phyloP scores from a whole-genome alignment of 208 protist species.

The Leishmania tropica region DNA sequence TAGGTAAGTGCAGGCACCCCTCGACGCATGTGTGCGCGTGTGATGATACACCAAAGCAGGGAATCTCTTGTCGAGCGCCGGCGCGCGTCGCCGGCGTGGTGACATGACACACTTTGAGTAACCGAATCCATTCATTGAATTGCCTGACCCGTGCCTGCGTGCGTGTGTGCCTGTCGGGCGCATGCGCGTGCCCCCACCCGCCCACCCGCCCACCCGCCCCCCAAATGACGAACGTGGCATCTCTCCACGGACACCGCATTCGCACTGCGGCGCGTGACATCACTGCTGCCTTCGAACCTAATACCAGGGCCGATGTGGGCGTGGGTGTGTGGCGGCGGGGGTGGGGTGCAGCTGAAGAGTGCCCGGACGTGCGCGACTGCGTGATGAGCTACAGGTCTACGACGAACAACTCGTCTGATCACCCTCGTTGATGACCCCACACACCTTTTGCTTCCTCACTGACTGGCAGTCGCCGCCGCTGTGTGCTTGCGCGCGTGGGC shows the following conservation, averaged over 20 bases:
- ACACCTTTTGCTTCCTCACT: no score
- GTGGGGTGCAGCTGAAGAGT: not conserved
- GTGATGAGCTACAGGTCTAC: slow-evolving; percentile 13
- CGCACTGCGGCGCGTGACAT: slow-evolving; percentile 22
- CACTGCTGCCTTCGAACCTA: slow-evolving; percentile 28
- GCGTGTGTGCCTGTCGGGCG: not conserved
- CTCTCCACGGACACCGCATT: slow-evolving; percentile 23
- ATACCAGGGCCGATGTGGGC: slow-evolving; percentile 16
- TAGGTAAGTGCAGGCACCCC: not conserved
- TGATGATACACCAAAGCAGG: slow-evolving; percentile 46
- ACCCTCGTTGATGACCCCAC: slow-evolving; percentile 19
- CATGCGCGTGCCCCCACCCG: not conserved
- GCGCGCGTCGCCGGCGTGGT: slow-evolving; percentile 25
- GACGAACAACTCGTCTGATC: slow-evolving; percentile 25
- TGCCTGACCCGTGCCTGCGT: not conserved
- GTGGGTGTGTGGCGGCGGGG: no score
- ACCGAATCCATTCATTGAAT: slow-evolving; percentile 33
- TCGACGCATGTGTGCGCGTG: not conserved
- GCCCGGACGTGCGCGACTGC: slow-evolving; percentile 12
- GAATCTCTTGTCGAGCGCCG: slow-evolving; percentile 45
- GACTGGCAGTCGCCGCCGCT: no score
- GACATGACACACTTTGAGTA: slow-evolving; percentile 48
- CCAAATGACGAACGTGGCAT: slow-evolving; percentile 23
- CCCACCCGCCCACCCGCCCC: no score
- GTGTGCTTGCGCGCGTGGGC: no score